Evolutionary conservation across 805 yeast species (phyloP).

Genomic region (Zygoascus bituminiphila): DNA sequence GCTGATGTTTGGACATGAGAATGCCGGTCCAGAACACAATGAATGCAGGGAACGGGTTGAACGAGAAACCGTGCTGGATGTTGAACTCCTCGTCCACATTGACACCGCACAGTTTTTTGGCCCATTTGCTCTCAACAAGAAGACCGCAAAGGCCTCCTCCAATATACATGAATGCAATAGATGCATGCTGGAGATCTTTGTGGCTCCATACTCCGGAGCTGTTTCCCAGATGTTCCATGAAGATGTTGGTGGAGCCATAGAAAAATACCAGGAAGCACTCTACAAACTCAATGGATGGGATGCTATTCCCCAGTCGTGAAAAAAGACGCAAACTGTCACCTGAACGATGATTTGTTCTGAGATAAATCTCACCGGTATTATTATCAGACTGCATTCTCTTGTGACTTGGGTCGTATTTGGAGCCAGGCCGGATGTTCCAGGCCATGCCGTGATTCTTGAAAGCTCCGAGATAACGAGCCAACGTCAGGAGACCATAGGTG

Average conservation of each 20-base stretch:
- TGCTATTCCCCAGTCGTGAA: constrained; percentile 2
- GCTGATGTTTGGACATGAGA: constrained; percentile 90
- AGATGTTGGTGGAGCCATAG: constrained; percentile 84
- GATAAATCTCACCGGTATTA: constrained; percentile 65
- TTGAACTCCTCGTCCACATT: constrained; percentile 11
- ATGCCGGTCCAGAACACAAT: constrained; percentile 95
- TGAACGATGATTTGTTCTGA: constrained; percentile 38
- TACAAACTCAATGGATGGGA: constrained; percentile 65
- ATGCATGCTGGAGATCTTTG: constrained; percentile 81
- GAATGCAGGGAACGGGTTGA: constrained; percentile 90
- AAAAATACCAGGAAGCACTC: constrained; percentile 75
- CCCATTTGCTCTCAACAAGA: constrained; percentile 51
- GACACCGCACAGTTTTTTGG: constrained; percentile 8
- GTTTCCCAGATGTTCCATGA: constrained; percentile 78
- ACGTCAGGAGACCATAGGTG: constrained; percentile 63
- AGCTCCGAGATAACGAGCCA: constrained; percentile 83
- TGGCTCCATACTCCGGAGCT: constrained; percentile 81
- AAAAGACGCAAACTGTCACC: constrained; percentile 1
- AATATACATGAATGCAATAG: constrained; percentile 83
- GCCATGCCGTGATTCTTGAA: constrained; percentile 75
- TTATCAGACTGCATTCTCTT: neutral
- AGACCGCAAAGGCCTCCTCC: constrained; percentile 93
- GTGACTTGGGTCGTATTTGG: constrained; percentile 3
- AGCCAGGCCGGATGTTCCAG: constrained; percentile 53
- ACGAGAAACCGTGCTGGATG: constrained; percentile 43